Evolutionary conservation across 305 asterid genomes (phyloP).

Genomic region (Coffea humblotiana): DNA sequence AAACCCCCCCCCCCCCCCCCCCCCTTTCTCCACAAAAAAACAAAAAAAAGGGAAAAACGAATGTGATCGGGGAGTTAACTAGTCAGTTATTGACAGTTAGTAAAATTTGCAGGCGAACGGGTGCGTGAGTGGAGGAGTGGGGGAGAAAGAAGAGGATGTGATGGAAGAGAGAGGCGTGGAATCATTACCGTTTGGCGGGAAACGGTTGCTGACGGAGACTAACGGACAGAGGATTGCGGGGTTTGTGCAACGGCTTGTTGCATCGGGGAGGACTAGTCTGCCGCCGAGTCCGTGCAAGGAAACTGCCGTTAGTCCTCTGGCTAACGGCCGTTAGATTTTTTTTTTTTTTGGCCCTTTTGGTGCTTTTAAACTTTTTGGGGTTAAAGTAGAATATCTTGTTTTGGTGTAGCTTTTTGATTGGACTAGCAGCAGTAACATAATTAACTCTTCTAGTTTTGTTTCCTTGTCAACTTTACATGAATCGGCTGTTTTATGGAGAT

Average conservation of each 20-base stretch:
- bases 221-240: conserved; percentile 68
- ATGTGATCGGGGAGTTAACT: neutral
- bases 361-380: neutral
- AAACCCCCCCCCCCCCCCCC: too few species aligned
- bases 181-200: conserved; percentile 88
- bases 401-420: conserved; percentile 3
- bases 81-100: conserved; percentile 9
- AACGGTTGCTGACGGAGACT: conserved; percentile 81
- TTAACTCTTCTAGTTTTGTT: conserved; percentile 13
- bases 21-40: neutral
- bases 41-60: neutral
- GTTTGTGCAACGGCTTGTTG: conserved; percentile 82
- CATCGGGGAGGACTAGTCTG: conserved; percentile 59
- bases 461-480: conserved; percentile 33
- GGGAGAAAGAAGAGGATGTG: conserved; percentile 38
- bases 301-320: conserved; percentile 66
- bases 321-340: conserved; percentile 63
- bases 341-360: neutral
- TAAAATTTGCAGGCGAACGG: conserved; percentile 58
- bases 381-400: conserved; percentile 4
- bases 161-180: conserved; percentile 70
- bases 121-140: conserved; percentile 27
- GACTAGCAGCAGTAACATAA: conserved; percentile 4
- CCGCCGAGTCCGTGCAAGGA: conserved; percentile 96
- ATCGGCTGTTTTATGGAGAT: conserved; percentile 39